Base-by-base conservation (phyloP, 1,284 basidiomycete species). In the Inonotus obliquus region DNA sequence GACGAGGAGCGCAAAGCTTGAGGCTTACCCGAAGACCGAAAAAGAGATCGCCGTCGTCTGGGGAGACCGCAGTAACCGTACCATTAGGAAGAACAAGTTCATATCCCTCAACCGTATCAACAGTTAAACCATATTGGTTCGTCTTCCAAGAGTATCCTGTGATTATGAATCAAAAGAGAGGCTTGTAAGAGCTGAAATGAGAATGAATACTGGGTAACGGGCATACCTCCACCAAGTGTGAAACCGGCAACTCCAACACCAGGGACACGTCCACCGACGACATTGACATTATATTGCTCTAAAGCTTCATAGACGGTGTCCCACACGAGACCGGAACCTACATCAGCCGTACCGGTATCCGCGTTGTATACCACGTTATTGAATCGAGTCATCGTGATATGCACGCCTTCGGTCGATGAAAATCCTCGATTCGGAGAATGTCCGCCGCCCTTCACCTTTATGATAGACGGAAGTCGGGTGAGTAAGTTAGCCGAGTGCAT, bases 231-330 rank as follows among this genome's bases (percentile, higher is more conserved):
- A 0, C 82, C 82, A 0, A 85, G 75, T 0, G 73, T 79, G 53
- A 81, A 79, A 1, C 83, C 82, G 11, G 79, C 81, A 1, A 84
- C 79, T 17, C 84, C 83, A 10, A 84, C 77, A n/a, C 83, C 81
- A 1, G 75, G 63, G 0, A 79, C 77, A 2, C 82, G 72, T 19
- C 81, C 83, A 9, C 83, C 84, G 1, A 83, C 75, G 10, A 85
- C 81, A 49, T 76, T 84, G 4, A 81, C 74, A 4, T 57, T 57
- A 32, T 75, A 62, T 0, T 76, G 76, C 5, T 75, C 78, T 0
- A 86, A 73, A 2, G 72, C 75, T 5, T 67, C 71, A 60, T 86
- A 87, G 2, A 85, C 83, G 41, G 81, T 76, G 61, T 85, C 83
- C 83, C 84, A 87, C 4, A 79, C 71, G 7, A 82, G 65, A 6